Evolutionary conservation across 1,139 yeast species (phyloP).

Genomic region (Kodamaea ohmeri): DNA sequence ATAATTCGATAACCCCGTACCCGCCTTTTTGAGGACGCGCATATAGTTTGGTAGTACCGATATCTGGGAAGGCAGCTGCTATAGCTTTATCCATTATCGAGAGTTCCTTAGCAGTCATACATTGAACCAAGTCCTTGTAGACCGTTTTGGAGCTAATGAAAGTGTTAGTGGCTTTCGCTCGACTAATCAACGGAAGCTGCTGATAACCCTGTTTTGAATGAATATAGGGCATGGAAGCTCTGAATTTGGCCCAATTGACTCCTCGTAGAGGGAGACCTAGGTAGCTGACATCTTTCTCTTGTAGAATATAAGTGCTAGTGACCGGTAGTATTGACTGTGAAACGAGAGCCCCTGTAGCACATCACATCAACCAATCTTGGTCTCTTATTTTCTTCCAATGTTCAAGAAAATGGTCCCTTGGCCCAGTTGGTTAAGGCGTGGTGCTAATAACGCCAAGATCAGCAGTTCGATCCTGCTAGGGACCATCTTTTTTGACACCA

Average conservation of each 20-base stretch:
- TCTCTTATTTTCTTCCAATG: no score
- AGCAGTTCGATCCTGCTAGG: conserved; percentile 36
- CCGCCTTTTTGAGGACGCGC: background rate
- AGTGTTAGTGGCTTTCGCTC: background rate
- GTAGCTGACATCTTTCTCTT: background rate
- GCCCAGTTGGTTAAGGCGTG: conserved; percentile 43
- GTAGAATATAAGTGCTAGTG: no score
- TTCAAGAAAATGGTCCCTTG: no score
- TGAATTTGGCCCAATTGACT: background rate
- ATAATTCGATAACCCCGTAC: background rate
- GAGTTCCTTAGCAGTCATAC: background rate
- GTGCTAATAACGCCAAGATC: conserved; percentile 44
- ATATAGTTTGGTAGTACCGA: background rate
- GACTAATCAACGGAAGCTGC: background rate
- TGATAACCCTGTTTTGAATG: background rate
- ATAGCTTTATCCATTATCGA: background rate
- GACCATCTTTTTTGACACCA: conserved; percentile 19
- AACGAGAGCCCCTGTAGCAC: no score
- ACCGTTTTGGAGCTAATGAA: background rate
- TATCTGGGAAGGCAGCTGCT: background rate
- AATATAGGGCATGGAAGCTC: background rate
- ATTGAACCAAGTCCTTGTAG: background rate
- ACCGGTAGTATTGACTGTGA: no score
- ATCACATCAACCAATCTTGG: no score
- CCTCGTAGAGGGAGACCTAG: background rate